Conservation (phyloP, 1,139 yeast species). For the Blastobotrys illinoisensis region DNA sequence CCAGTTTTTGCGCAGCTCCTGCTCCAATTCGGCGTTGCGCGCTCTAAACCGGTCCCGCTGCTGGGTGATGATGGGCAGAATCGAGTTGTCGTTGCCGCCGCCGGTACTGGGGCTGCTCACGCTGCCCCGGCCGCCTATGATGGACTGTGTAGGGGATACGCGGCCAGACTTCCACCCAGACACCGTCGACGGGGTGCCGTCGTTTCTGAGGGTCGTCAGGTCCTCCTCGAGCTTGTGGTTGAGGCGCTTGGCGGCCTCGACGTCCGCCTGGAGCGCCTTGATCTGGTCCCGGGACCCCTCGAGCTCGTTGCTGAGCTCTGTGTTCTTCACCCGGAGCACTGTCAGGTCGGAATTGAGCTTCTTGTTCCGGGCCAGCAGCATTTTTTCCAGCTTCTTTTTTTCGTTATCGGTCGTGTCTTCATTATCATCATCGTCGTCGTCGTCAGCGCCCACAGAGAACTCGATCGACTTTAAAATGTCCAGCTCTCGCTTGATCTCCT, state of each 20-base stretch:
- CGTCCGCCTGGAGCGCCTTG: slow-evolving; percentile 38
- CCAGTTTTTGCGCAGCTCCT: slow-evolving; percentile 61
- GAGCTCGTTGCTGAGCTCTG: slow-evolving; percentile 38
- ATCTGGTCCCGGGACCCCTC: slow-evolving; percentile 38
- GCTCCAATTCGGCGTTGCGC: slow-evolving; percentile 76
- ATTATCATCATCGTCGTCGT: slow-evolving; percentile 9
- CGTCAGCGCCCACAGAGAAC: slow-evolving; percentile 47
- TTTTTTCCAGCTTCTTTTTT: slow-evolving; percentile 29
- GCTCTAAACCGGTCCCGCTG: slow-evolving; percentile 90
- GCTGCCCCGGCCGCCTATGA: slow-evolving; percentile 22
- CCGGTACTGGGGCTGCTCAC: slow-evolving; percentile 1
- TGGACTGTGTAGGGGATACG: slow-evolving; percentile 38
- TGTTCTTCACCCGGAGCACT: slow-evolving; percentile 49
- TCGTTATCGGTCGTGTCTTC: slow-evolving; percentile 31
- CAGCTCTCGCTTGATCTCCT: slow-evolving; percentile 70
- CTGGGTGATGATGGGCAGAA: slow-evolving; percentile 83
- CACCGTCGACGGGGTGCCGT: slow-evolving; percentile 45
- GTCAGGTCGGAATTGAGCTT: slow-evolving; percentile 57
- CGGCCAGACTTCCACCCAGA: slow-evolving; percentile 34
- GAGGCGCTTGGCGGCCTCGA: slow-evolving; percentile 37
- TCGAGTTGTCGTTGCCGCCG: slow-evolving; percentile 39
- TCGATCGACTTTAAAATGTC: slow-evolving; percentile 68
- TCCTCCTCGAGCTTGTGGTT: slow-evolving; percentile 70
- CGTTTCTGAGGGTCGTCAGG: slow-evolving; percentile 35
- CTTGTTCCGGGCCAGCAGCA: slow-evolving; percentile 55